Evolutionary conservation across 1,284 basidiomycete species (phyloP), one percentile per base, ranked within the genome.

Genomic region (Irpex lacteus): DNA sequence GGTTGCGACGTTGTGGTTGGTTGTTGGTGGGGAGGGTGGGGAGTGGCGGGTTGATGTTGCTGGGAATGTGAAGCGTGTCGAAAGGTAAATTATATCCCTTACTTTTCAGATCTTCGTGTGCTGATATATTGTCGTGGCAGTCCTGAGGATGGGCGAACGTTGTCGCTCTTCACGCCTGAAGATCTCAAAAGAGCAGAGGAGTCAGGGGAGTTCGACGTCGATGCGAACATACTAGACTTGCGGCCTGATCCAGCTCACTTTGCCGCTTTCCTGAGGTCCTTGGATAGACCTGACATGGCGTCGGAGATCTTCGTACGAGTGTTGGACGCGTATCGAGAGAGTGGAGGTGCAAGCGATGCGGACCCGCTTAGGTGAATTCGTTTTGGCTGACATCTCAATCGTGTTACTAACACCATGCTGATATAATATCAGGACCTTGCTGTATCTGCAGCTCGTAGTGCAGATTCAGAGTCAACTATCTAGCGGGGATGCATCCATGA

Each of bases 391-490:
- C 52, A 8, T 18, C 36, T 53, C 59, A 63, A 2, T 44, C 11
- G 2, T 21, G 2, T 18, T 58, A 34, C 49, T 59, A n/a, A 7
- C 32, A 57, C 60, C n/a, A 47, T 8, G 13, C 36, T 5, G 37
- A 5, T 40, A 26, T 26, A 3, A 26, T 26, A 1, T 26, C 3
- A 82, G 83, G 62, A 78, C 81, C 0, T 72, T 96, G 32, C 79
- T 91, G 2, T 87, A 88, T 68, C 81, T 96, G 19, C 91, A 94
- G 70, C 78, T 96, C 38, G 86, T 93, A 26, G 80, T 94, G 67
- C 86, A 90, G 70, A 90, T 96, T 80, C 92, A 95, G 70, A 81
- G 84, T 2, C 82, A 85, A 54, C 75, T 93, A 2, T 84, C 88
- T 0, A 74, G 77, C 36, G 78, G 79, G 15, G 82, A 80, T n/a